Conservation (phyloP, 2,329 filamentous ascomycete genomes). For the Phaeosphaeria sp. region DNA sequence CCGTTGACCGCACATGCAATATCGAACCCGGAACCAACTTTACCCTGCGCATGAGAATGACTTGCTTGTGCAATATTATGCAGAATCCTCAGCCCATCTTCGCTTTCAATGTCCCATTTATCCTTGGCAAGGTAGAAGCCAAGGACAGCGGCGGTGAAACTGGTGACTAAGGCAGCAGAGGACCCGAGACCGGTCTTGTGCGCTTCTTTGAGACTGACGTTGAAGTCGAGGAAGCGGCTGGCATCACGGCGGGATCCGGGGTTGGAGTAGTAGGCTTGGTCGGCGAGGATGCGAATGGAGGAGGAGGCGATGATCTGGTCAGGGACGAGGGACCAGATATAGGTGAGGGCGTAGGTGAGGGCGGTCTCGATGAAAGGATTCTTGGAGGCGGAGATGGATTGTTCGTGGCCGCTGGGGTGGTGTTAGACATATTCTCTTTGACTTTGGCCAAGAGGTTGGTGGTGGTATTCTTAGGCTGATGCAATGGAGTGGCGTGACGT, state of each 20-base stretch:
- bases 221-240: slow-evolving; percentile 76
- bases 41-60: slow-evolving; percentile 95
- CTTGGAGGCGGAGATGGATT: slow-evolving; percentile 53
- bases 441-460: neutral
- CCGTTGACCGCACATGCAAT: slow-evolving; percentile 93
- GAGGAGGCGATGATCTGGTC: slow-evolving; percentile 67
- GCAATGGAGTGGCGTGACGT: slow-evolving; percentile 1
- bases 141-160: slow-evolving; percentile 79
- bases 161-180: slow-evolving; percentile 90
- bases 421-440: neutral
- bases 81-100: slow-evolving; percentile 65
- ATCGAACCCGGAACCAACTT: slow-evolving; percentile 95
- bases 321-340: slow-evolving; percentile 64
- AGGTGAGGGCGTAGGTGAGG: slow-evolving; percentile 84
- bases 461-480: neutral
- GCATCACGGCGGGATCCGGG: slow-evolving; percentile 24
- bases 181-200: slow-evolving; percentile 97
- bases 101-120: slow-evolving; percentile 63
- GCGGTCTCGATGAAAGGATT: slow-evolving; percentile 96
- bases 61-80: slow-evolving; percentile 95
- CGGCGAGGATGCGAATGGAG: slow-evolving; percentile 85
- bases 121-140: slow-evolving; percentile 71
- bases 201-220: slow-evolving; percentile 74
- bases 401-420: slow-evolving; percentile 39
- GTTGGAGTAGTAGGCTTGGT: slow-evolving; percentile 93